Evolutionary conservation across 495 filamentous ascomycete genomes (phyloP).

Genomic region (Cercophora sp.): DNA sequence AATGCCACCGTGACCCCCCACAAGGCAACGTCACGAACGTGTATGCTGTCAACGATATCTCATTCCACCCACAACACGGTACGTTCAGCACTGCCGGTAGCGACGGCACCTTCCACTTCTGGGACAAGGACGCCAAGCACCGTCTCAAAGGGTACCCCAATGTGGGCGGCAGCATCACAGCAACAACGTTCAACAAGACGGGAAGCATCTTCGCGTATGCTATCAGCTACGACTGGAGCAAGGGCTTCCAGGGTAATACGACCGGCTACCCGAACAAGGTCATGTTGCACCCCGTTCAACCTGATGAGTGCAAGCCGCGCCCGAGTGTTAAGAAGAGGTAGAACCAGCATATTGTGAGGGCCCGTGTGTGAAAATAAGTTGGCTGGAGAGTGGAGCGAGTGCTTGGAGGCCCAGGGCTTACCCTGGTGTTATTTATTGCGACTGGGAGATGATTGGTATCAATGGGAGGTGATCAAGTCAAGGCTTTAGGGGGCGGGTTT

Average conservation of each 20-base stretch:
- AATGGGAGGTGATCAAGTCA: no score
- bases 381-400: no score
- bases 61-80: conserved; percentile 81
- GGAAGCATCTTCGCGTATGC: conserved; percentile 90
- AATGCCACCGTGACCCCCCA: conserved; percentile 82
- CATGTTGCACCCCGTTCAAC: conserved; percentile 80
- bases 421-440: no score
- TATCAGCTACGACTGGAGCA: conserved; percentile 94
- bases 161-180: conserved; percentile 76
- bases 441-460: no score
- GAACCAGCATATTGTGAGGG: no score
- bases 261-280: conserved; percentile 73
- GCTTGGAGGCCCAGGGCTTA: no score
- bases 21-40: conserved; percentile 66
- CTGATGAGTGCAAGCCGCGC: conserved; percentile 60
- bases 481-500: no score
- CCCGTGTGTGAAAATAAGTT: no score
- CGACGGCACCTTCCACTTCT: conserved; percentile 92
- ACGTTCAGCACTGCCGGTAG: conserved; percentile 90
- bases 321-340: conserved; percentile 41
- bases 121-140: conserved; percentile 93
- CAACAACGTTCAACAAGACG: conserved; percentile 74
- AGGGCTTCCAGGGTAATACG: conserved; percentile 76
- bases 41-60: conserved; percentile 86
- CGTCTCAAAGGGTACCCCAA: conserved; percentile 87